Evolutionary conservation across 345 rosid species (phyloP).

Genomic region (Camelina neglecta): DNA sequence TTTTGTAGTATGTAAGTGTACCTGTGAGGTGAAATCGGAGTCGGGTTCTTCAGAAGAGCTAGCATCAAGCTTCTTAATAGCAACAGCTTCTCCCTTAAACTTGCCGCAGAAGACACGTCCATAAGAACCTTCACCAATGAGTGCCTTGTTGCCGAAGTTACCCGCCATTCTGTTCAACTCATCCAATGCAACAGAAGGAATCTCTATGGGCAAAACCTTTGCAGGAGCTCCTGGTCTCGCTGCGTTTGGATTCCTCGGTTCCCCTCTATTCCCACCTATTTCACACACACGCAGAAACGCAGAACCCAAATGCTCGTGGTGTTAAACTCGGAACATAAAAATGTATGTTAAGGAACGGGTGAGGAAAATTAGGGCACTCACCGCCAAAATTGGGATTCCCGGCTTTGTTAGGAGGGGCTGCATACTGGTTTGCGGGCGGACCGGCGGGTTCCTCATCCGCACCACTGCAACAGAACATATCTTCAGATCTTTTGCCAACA

Average conservation of each 20-base stretch:
- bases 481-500: conserved; percentile 37
- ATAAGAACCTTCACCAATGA: conserved; percentile 98
- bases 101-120: conserved; percentile 87
- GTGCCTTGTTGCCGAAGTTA: conserved; percentile 80
- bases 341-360: neutral
- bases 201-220: conserved; percentile 78
- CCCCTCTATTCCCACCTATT: conserved; percentile 69
- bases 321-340: conserved; percentile 10
- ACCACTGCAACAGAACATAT: conserved; percentile 92
- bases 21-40: conserved; percentile 87
- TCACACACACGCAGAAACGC: conserved; percentile 14
- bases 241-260: conserved; percentile 59
- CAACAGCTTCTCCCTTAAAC: conserved; percentile 58
- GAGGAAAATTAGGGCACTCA: neutral
- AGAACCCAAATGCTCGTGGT: conserved; percentile 8
- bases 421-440: conserved; percentile 65
- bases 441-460: conserved; percentile 80
- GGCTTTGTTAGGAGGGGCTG: conserved; percentile 76
- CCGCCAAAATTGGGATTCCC: conserved; percentile 60
- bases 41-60: conserved; percentile 81
- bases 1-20: conserved; percentile 22
- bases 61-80: conserved; percentile 90
- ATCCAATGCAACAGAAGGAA: conserved; percentile 65
- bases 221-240: conserved; percentile 76
- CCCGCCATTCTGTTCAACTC: conserved; percentile 66